Conservation (phyloP, 2,329 filamentous ascomycete species). For the Hypoxylon sp. region DNA sequence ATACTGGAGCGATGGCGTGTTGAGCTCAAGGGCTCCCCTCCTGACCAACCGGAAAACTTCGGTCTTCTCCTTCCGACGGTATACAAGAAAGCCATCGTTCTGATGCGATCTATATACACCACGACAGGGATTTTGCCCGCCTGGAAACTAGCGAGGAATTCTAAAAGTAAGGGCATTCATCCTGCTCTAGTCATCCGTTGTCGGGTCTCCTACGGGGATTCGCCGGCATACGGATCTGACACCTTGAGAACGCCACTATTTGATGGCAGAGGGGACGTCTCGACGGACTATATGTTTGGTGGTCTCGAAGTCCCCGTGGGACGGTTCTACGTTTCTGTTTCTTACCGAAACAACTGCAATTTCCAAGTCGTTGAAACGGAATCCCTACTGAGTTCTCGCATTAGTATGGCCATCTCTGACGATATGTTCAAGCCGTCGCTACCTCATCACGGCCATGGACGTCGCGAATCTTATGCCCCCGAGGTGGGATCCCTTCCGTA, state of each 20-base stretch:
- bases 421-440: slow-evolving; percentile 86
- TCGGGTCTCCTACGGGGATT: slow-evolving; percentile 76
- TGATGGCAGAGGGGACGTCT: slow-evolving; percentile 70
- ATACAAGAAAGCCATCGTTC: slow-evolving; percentile 96
- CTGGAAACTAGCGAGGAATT: slow-evolving; percentile 83
- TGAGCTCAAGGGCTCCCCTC: slow-evolving; percentile 74
- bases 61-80: slow-evolving; percentile 79
- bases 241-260: slow-evolving; percentile 77
- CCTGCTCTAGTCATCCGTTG: slow-evolving; percentile 79
- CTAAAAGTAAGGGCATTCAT: slow-evolving; percentile 76
- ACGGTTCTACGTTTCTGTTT: slow-evolving; percentile 81
- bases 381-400: slow-evolving; percentile 88
- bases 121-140: slow-evolving; percentile 85
- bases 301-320: slow-evolving; percentile 89
- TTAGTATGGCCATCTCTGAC: slow-evolving; percentile 87
- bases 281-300: slow-evolving; percentile 83
- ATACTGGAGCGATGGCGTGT: slow-evolving; percentile 92
- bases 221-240: slow-evolving; percentile 69
- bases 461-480: slow-evolving; percentile 51
- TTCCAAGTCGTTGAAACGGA: slow-evolving; percentile 94
- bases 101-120: slow-evolving; percentile 89
- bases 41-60: slow-evolving; percentile 66
- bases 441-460: slow-evolving; percentile 63
- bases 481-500: slow-evolving; percentile 83
- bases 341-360: slow-evolving; percentile 88